Percentiles rank a stretch among this genome's conserved stretches.
Evolutionary conservation across 2,329 filamentous ascomycete genomes (phyloP).

Genomic region (Biscogniauxia mediterranea): DNA sequence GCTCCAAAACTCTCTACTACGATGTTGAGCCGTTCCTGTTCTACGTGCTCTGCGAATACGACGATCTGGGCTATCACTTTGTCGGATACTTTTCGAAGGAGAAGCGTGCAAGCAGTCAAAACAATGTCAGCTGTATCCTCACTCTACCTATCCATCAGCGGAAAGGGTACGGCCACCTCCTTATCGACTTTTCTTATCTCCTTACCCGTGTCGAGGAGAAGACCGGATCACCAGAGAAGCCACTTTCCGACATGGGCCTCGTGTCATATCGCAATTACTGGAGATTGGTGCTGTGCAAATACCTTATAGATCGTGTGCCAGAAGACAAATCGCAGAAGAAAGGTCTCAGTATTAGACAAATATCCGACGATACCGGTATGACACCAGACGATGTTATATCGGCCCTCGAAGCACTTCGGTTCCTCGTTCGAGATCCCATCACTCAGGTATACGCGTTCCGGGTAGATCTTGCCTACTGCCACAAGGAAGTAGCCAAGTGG

Average conservation of each 20-base stretch:
- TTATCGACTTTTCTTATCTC: conserved; percentile 98
- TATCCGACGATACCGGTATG: conserved; percentile 90
- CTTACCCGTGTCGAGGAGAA: conserved; percentile 90
- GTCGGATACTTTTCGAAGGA: conserved; percentile 99
- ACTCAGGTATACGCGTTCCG: conserved; percentile 88
- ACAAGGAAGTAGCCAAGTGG: conserved; percentile 84
- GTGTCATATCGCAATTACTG: conserved; percentile 98
- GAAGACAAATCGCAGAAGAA: conserved; percentile 39
- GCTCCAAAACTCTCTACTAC: conserved; percentile 97
- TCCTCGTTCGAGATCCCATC: conserved; percentile 83
- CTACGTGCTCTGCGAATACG: conserved; percentile 94
- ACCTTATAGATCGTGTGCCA: conserved; percentile 62
- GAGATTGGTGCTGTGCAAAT: conserved; percentile 83
- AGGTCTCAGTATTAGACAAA: conserved; percentile 61
- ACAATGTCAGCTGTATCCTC: conserved; percentile 96
- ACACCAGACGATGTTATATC: conserved; percentile 96
- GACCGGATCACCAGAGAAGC: conserved; percentile 94
- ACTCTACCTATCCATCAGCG: conserved; percentile 95
- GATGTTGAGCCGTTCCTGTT: conserved; percentile 97
- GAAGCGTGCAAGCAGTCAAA: conserved; percentile 88
- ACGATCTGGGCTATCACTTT: conserved; percentile 89
- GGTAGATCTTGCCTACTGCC: conserved; percentile 81
- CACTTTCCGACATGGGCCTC: conserved; percentile 94
- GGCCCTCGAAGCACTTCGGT: conserved; percentile 84
- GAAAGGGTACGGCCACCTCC: conserved; percentile 92